A percentile compares a stretch with the other conserved stretches of the same genome.
Conservation (phyloP, 2,329 filamentous ascomycete genomes). For the Pseudogymnoascus sp. region DNA sequence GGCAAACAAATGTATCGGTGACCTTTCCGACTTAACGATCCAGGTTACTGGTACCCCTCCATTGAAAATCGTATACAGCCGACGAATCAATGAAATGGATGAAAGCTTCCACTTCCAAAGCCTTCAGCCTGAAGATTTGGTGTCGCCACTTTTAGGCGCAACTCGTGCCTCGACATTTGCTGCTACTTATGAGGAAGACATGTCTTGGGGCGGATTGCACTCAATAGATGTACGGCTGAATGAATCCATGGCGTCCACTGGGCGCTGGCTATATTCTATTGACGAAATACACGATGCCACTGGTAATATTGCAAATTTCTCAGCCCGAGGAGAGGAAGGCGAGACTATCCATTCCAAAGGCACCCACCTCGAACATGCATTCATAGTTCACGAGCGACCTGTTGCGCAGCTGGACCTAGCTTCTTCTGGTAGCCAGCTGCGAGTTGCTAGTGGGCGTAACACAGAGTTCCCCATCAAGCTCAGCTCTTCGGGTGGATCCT, state of each 20-base stretch:
- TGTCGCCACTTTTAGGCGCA: slow-evolving; percentile 64
- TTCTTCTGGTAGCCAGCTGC: slow-evolving; percentile 70
- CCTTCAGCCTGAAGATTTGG: slow-evolving; percentile 79
- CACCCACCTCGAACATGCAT: slow-evolving; percentile 62
- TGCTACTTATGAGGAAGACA: slow-evolving; percentile 51
- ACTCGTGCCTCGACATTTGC: slow-evolving; percentile 50
- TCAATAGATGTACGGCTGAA: slow-evolving; percentile 76
- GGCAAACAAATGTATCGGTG: slow-evolving; percentile 68
- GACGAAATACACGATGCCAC: slow-evolving; percentile 88
- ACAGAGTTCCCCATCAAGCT: slow-evolving; percentile 65
- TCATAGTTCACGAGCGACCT: slow-evolving; percentile 81
- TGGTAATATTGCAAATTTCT: slow-evolving; percentile 77
- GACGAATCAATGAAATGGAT: slow-evolving; percentile 74
- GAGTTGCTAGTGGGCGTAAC: slow-evolving; percentile 67
- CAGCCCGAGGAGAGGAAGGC: slow-evolving; percentile 55
- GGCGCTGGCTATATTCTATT: slow-evolving; percentile 81
- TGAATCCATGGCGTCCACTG: slow-evolving; percentile 73
- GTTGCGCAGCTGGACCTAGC: slow-evolving; percentile 64
- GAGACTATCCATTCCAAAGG: slow-evolving; percentile 50
- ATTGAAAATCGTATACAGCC: slow-evolving; percentile 85
- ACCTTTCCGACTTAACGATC: slow-evolving; percentile 76
- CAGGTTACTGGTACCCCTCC: slow-evolving; percentile 84
- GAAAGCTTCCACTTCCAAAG: slow-evolving; percentile 86
- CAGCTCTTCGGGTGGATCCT: slow-evolving; percentile 48
- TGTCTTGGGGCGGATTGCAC: slow-evolving; percentile 72